Evolutionary conservation across 2,329 filamentous ascomycete genomes (phyloP).

Genomic region (Fusarium luffae): DNA sequence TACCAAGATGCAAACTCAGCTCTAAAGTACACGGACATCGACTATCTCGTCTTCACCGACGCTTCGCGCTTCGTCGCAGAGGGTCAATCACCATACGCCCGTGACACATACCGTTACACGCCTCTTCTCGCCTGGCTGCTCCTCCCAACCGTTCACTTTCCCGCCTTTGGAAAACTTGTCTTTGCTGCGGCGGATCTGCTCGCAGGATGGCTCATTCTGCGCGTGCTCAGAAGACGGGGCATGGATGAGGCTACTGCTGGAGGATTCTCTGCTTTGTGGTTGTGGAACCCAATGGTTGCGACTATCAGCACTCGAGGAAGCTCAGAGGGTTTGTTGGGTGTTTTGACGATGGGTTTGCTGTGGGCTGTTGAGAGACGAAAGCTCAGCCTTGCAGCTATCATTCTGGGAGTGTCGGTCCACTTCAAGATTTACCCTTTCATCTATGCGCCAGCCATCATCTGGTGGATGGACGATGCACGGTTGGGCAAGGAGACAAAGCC

Average conservation of each 20-base stretch:
- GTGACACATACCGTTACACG: slow-evolving; percentile 97
- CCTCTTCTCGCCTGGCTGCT: slow-evolving; percentile 93
- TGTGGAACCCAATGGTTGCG: slow-evolving; percentile 97
- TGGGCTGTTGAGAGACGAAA: slow-evolving; percentile 79
- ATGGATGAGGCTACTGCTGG: slow-evolving; percentile 69
- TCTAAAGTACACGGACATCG: slow-evolving; percentile 98
- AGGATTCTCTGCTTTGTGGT: slow-evolving; percentile 86
- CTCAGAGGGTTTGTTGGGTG: slow-evolving; percentile 89
- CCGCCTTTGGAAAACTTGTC: slow-evolving; percentile 86
- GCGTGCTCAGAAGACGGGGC: slow-evolving; percentile 52
- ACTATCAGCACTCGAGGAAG: slow-evolving; percentile 95
- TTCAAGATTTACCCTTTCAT: slow-evolving; percentile 99
- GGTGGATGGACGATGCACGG: slow-evolving; percentile 77
- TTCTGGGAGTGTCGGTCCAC: slow-evolving; percentile 88
- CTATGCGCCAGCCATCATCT: slow-evolving; percentile 83
- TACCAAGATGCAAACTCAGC: slow-evolving; percentile 93
- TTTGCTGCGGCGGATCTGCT: slow-evolving; percentile 87
- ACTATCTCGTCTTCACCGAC: slow-evolving; percentile 98
- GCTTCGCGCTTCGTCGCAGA: slow-evolving; percentile 80
- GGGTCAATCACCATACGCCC: slow-evolving; percentile 81
- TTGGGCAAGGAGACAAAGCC: slow-evolving; percentile 45
- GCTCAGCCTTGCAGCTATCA: slow-evolving; percentile 73
- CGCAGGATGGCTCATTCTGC: slow-evolving; percentile 80
- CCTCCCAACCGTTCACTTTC: slow-evolving; percentile 77
- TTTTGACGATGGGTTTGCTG: slow-evolving; percentile 82